Evolutionary conservation across 305 asterid genomes (phyloP).

Genomic region (Lippia alba): DNA sequence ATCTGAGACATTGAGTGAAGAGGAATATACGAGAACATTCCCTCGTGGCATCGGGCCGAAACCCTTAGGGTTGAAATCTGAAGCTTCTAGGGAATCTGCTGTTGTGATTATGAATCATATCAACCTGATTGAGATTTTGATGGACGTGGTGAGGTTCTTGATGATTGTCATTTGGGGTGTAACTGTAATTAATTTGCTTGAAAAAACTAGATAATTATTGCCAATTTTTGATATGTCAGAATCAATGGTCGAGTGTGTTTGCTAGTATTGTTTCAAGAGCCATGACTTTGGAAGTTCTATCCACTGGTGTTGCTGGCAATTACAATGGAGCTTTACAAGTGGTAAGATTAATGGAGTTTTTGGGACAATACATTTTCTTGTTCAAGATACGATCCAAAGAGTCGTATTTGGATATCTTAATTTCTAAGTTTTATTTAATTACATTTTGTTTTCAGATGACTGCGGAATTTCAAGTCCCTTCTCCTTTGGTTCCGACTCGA

Average conservation of each 20-base stretch:
- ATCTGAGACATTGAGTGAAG: constrained; percentile 48
- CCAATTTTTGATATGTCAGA: constrained; percentile 28
- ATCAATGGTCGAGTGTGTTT: constrained; percentile 53
- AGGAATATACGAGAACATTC: constrained; percentile 62
- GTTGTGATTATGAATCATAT: constrained; percentile 72
- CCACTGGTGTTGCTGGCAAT: constrained; percentile 60
- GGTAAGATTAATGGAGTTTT: constrained; percentile 31
- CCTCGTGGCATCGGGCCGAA: constrained; percentile 73
- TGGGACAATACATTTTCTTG: too few relatives aligned
- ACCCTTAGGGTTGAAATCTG: constrained; percentile 58
- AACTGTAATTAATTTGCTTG: not conserved
- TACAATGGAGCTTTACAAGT: constrained; percentile 67
- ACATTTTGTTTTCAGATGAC: constrained; percentile 56
- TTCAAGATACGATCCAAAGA: too few relatives aligned
- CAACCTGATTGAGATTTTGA: constrained; percentile 66
- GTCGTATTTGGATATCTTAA: too few relatives aligned
- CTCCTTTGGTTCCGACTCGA: constrained; percentile 78
- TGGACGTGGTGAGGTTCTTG: constrained; percentile 48
- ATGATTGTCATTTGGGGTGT: not conserved
- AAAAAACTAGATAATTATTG: not conserved
- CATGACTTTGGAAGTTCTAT: constrained; percentile 49
- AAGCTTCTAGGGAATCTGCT: constrained; percentile 72
- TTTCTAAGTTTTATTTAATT: too few relatives aligned
- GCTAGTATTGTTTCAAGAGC: constrained; percentile 53
- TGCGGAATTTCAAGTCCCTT: constrained; percentile 82